These are phyloP conservation scores for Knoxia roxburghii DNA, from an alignment of 257 asterid species.

Conservation along the genomic window DNA sequence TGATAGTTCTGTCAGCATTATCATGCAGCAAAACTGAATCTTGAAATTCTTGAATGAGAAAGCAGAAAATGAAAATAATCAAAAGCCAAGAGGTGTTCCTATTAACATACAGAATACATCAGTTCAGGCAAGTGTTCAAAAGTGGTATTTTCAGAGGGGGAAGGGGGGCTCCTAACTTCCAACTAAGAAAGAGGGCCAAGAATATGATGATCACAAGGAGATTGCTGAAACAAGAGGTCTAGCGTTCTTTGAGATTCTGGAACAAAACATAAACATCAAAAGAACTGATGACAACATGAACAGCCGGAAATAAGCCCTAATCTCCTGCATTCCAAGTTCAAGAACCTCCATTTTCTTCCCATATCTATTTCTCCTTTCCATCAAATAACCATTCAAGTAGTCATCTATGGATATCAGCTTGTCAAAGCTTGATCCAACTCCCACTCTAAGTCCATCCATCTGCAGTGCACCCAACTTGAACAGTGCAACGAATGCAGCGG, in stretches of 20 bases:
- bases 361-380: slow-evolving; percentile 75
- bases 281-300: slow-evolving; percentile 89
- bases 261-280: slow-evolving; percentile 90
- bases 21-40: no score
- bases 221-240: slow-evolving; percentile 76
- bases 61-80: no score
- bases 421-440: slow-evolving; percentile 46
- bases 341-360: slow-evolving; percentile 90
- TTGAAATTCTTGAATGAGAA: no score
- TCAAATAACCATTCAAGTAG: slow-evolving; percentile 72
- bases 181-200: slow-evolving; percentile 20
- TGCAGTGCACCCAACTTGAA: slow-evolving; percentile 69
- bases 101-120: no score
- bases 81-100: no score
- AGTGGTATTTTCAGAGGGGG: no score
- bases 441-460: slow-evolving; percentile 51
- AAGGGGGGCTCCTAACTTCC: no score
- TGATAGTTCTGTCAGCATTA: no score
- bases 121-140: no score
- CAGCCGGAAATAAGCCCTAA: slow-evolving; percentile 80
- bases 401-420: slow-evolving; percentile 82
- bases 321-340: slow-evolving; percentile 94
- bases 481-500: slow-evolving; percentile 75
- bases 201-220: slow-evolving; percentile 34
- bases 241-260: slow-evolving; percentile 82